Evolutionary conservation across 164 flowering plant species (phyloP), one percentile per base, ranked within the genome.

Genomic region (Houttuynia cordata): DNA sequence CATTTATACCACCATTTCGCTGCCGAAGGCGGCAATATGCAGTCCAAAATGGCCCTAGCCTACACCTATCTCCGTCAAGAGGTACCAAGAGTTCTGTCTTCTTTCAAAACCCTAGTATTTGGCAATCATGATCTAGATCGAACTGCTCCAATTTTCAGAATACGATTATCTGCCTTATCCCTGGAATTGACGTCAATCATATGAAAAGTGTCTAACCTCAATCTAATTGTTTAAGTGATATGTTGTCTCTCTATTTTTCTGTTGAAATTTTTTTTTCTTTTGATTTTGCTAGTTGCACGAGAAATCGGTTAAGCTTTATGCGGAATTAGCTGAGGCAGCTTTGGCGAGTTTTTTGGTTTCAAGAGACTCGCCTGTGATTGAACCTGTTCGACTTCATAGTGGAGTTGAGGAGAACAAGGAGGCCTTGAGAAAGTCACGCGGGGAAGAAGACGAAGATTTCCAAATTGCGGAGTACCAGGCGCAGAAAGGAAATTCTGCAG

Each of bases 391-490:
- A 74, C 79, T 94, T 42, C 96, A 90, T 70, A 82, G 61, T 60
- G 99, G 99, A 15, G 84, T 88, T 1, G 99, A 91, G 76, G 97
- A 94, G 79, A 91, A 91, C 40, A 91, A 88, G 74, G 91, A 80
- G 24, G 96, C 86, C 0, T 67, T 91, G 64, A 77, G 93, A 78
- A 93, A 90, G 67, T 86, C 84, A 3, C 73, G 89, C 39, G 99
- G 99, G n/a, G 99, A 91, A 61, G 97, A 94, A 19, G 97, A 88
- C 63, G 99, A 94, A 63, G 97, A 85, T 66, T 94, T 94, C 64
- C 99, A 91, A 77, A 87, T 94, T 24, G 78, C 86, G 60, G 96
- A 94, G 50, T 91, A 83, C 65, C 97, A 94, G 69, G 99, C 97
- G 0, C 85, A 78, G 65, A 94, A 83, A 65, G 99, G 99, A 57